Evolutionary conservation across 2,329 filamentous ascomycete species (phyloP).

Genomic region (Aureobasidium leucospermi): DNA sequence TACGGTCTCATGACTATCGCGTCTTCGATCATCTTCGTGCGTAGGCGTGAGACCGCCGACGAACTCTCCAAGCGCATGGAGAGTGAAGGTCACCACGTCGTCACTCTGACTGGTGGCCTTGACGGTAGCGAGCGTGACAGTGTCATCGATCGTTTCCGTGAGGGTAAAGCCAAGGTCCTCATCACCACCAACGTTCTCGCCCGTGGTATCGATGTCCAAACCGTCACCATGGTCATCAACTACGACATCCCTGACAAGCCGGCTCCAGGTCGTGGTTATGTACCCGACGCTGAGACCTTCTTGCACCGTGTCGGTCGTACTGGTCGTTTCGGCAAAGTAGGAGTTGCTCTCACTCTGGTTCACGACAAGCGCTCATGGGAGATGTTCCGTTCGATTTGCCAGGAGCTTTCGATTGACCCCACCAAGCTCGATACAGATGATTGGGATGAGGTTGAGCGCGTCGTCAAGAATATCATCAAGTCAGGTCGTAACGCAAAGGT

Average conservation of each 20-base stretch:
- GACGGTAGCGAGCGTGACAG: slow-evolving; percentile 77
- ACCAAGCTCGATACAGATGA: slow-evolving; percentile 75
- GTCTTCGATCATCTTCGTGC: slow-evolving; percentile 96
- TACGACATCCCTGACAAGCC: slow-evolving; percentile 56
- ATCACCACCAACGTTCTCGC: slow-evolving; percentile 97
- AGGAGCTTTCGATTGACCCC: slow-evolving; percentile 73
- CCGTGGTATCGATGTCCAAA: slow-evolving; percentile 86
- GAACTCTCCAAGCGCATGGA: slow-evolving; percentile 83
- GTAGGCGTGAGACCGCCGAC: slow-evolving; percentile 77
- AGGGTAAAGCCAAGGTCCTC: slow-evolving; percentile 83
- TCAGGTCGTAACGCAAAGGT: slow-evolving; percentile 25
- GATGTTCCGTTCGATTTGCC: slow-evolving; percentile 71
- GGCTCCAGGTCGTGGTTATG: slow-evolving; percentile 37
- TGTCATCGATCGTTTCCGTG: slow-evolving; percentile 80
- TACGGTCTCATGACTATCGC: slow-evolving; percentile 96
- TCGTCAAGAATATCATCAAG: slow-evolving; percentile 76
- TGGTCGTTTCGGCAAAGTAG: slow-evolving; percentile 91
- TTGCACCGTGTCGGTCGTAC: slow-evolving; percentile 96
- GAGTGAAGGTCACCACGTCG: slow-evolving; percentile 83
- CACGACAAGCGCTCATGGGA: slow-evolving; percentile 76
- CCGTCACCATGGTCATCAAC: slow-evolving; percentile 97
- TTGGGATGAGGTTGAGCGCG: slow-evolving; percentile 82
- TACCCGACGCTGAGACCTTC: slow-evolving; percentile 78
- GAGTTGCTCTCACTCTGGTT: slow-evolving; percentile 92
- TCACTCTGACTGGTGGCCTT: slow-evolving; percentile 78